These are phyloP conservation scores for Panaeolus cyanescens DNA, from an alignment of 768 basidiomycete species.

Conservation along the genomic window DNA sequence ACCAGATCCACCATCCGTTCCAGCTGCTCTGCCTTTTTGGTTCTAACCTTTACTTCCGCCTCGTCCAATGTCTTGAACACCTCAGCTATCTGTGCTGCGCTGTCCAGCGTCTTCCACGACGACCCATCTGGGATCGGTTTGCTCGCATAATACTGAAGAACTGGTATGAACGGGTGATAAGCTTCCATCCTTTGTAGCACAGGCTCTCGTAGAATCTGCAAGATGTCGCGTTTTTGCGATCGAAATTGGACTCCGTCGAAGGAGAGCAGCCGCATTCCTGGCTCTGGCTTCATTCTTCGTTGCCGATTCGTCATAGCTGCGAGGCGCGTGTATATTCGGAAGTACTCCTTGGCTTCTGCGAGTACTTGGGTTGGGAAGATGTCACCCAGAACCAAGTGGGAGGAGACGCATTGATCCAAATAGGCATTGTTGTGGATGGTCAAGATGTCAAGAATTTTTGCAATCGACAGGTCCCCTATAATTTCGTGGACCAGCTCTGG, in stretches of 20 bases:
- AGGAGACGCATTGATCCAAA: slow-evolving; percentile 20
- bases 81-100: not conserved
- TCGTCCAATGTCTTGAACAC: slow-evolving; percentile 18
- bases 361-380: slow-evolving; percentile 13
- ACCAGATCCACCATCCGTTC: slow-evolving; percentile 19
- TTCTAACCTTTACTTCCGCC: slow-evolving; percentile 19
- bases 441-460: slow-evolving; percentile 24
- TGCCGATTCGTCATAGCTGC: not conserved
- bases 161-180: slow-evolving; percentile 12
- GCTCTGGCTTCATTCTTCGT: not conserved
- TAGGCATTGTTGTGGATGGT: slow-evolving; percentile 22
- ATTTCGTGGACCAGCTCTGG: slow-evolving; percentile 28
- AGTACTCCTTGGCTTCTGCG: slow-evolving; percentile 16
- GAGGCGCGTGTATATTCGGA: slow-evolving; percentile 21
- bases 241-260: slow-evolving; percentile 10
- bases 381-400: slow-evolving; percentile 16
- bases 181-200: slow-evolving; percentile 13
- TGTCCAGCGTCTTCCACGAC: slow-evolving; percentile 11
- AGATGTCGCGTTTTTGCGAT: not conserved
- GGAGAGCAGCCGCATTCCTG: slow-evolving; percentile 7
- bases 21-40: slow-evolving; percentile 21
- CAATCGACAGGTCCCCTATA: slow-evolving; percentile 24
- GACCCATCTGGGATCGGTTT: slow-evolving; percentile 8
- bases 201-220: not conserved
- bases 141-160: slow-evolving; percentile 7